These are phyloP conservation scores for Trichoderma sp. DNA, from an alignment of 2,329 filamentous ascomycete genomes.

Conservation along the genomic window DNA sequence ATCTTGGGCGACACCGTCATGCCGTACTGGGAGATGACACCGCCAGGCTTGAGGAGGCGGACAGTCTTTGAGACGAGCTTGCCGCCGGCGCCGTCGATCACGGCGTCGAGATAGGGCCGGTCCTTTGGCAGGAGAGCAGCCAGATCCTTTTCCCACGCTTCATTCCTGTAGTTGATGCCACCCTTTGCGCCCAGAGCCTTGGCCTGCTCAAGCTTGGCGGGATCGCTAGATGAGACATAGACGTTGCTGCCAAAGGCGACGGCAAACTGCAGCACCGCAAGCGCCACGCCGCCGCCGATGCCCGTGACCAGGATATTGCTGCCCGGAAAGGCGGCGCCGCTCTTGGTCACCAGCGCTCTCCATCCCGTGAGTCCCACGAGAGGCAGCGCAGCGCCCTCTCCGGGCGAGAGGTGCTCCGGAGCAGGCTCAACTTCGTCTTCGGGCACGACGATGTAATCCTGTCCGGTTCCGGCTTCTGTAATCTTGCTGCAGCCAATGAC, in stretches of 20 bases:
- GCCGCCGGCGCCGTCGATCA: constrained; percentile 88
- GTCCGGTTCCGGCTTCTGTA: constrained; percentile 63
- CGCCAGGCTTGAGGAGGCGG: constrained; percentile 73
- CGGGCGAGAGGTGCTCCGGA: constrained; percentile 66
- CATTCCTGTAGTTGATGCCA: constrained; percentile 77
- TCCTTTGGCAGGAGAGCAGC: constrained; percentile 58
- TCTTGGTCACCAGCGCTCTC: constrained; percentile 81
- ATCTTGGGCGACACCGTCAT: constrained; percentile 87
- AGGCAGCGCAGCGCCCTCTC: constrained; percentile 79
- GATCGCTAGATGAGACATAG: constrained; percentile 74
- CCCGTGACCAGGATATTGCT: constrained; percentile 82
- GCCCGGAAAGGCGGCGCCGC: constrained; percentile 58
- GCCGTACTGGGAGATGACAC: constrained; percentile 81
- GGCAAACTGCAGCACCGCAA: constrained; percentile 77
- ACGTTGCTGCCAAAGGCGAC: constrained; percentile 70
- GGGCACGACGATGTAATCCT: constrained; percentile 68
- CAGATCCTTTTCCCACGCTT: constrained; percentile 78
- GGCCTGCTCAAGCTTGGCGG: constrained; percentile 73
- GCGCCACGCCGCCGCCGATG: constrained; percentile 87
- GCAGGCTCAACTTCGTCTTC: constrained; percentile 72
- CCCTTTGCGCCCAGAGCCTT: constrained; percentile 69
- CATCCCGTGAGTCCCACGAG: constrained; percentile 84
- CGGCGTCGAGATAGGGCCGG: constrained; percentile 70
- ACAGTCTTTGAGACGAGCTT: constrained; percentile 69
- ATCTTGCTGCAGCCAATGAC: constrained; percentile 68